These are phyloP conservation scores for Floccularia luteovirens DNA, from an alignment of 768 basidiomycete genomes.

Conservation along the genomic window DNA sequence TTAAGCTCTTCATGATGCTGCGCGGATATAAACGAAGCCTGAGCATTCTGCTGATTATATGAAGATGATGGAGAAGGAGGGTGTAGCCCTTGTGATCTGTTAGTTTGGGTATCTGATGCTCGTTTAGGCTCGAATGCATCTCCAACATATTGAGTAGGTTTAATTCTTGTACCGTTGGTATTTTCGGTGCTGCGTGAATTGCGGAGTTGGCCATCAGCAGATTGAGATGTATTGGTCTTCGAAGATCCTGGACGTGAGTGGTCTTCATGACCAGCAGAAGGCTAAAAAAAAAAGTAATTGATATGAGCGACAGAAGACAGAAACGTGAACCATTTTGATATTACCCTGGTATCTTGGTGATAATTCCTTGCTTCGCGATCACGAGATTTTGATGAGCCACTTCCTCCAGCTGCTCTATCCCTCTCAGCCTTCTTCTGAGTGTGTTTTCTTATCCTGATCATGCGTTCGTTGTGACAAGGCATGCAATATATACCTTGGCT, in stretches of 20 bases:
- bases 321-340: constrained; percentile 13
- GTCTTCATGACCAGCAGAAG: constrained; percentile 4
- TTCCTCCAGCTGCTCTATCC: constrained; percentile 39
- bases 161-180: constrained; percentile 6
- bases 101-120: constrained; percentile 7
- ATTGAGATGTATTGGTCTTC: constrained; percentile 1
- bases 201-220: constrained; percentile 9
- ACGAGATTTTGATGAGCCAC: constrained; percentile 32
- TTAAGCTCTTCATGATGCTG: constrained; percentile 6
- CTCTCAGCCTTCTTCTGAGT: constrained; percentile 81
- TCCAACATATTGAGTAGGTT: constrained; percentile 22
- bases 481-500: constrained; percentile 98
- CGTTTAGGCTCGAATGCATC: constrained; percentile 25
- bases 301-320: constrained; percentile 1
- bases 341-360: constrained; percentile 33
- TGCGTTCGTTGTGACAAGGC: constrained; percentile 96
- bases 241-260: constrained; percentile 8
- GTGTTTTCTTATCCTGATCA: constrained; percentile 86
- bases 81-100: constrained; percentile 5
- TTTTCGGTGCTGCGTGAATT: constrained; percentile 13
- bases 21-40: too few species aligned
- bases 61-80: constrained; percentile 7
- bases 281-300: constrained; percentile 7
- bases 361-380: constrained; percentile 29
- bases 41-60: constrained; percentile 21